A percentile compares a stretch with the other conserved stretches of the same genome.
These are phyloP conservation scores for Hevea brasiliensis DNA, from an alignment of 345 rosid species.

Conservation along the genomic window DNA sequence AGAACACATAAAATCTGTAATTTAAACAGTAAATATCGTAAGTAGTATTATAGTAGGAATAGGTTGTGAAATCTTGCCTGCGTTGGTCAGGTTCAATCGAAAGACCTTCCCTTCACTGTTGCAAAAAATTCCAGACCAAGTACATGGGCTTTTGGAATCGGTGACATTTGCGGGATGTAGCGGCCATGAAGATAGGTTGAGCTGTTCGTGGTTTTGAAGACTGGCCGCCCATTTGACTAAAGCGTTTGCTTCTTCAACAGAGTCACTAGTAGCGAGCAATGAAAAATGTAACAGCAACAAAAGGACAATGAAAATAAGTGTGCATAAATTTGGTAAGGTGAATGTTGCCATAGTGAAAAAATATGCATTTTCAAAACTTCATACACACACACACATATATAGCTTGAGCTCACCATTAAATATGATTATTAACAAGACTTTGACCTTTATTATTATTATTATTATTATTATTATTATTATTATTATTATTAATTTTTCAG, in stretches of 20 bases:
- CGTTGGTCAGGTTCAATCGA: not conserved
- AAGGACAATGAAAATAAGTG: not conserved
- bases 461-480: too few relatives aligned
- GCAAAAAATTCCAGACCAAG: constrained; percentile 8
- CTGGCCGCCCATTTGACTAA: constrained; percentile 31
- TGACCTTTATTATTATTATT: too few relatives aligned
- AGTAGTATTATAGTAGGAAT: too few relatives aligned
- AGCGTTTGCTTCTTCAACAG: not conserved
- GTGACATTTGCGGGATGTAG: not conserved
- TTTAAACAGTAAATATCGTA: too few relatives aligned
- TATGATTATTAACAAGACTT: too few relatives aligned
- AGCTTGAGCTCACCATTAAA: too few relatives aligned
- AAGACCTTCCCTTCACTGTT: not conserved
- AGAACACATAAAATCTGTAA: too few relatives aligned
- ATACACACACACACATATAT: too few relatives aligned
- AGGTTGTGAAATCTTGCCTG: too few relatives aligned
- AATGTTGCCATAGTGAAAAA: not conserved
- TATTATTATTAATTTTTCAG: too few relatives aligned
- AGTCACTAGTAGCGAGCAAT: not conserved
- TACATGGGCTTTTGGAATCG: constrained; percentile 1
- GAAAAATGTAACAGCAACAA: not conserved
- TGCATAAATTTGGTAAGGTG: not conserved
- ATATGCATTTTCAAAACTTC: too few relatives aligned
- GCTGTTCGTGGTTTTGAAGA: constrained; percentile 4
- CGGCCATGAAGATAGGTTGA: constrained; percentile 18